These are phyloP conservation scores for Boletus coccyginus DNA, from an alignment of 768 basidiomycete genomes.

Conservation along the genomic window DNA sequence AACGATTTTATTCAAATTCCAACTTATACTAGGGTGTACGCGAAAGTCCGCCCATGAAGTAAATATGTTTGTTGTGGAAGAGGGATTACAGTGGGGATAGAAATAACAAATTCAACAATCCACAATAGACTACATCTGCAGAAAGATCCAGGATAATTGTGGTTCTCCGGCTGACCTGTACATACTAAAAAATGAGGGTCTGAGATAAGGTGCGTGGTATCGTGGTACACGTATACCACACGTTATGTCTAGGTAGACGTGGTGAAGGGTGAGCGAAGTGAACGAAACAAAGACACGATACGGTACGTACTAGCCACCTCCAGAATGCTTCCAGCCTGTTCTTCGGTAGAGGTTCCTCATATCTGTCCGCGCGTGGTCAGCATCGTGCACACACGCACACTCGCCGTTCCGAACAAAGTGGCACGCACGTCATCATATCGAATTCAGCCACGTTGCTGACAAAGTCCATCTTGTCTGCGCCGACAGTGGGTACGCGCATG, in stretches of 20 bases:
- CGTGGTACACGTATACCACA: background rate
- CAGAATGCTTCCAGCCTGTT: conserved; percentile 27
- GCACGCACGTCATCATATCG: conserved; percentile 24
- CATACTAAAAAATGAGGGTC: background rate
- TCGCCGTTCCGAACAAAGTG: background rate
- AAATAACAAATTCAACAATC: no score
- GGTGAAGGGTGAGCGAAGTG: background rate
- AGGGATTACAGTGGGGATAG: no score
- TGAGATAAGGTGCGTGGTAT: background rate
- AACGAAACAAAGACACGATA: background rate
- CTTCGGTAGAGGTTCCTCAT: conserved; percentile 27
- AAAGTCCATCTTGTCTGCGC: conserved; percentile 27
- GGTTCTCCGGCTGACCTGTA: no score
- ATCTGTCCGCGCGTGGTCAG: conserved; percentile 6
- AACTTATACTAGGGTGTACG: no score
- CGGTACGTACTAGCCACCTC: conserved; percentile 26
- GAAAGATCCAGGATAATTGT: no score
- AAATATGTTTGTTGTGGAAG: no score
- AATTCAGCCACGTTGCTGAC: conserved; percentile 23
- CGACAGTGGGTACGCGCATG: conserved; percentile 9
- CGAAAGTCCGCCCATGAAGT: no score
- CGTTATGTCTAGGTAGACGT: conserved; percentile 8
- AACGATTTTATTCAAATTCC: no score
- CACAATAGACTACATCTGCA: no score
- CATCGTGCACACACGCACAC: background rate